These are phyloP conservation scores for Pelargonium cotyledonis DNA, from an alignment of 441 rosid genomes.

Conservation along the genomic window DNA sequence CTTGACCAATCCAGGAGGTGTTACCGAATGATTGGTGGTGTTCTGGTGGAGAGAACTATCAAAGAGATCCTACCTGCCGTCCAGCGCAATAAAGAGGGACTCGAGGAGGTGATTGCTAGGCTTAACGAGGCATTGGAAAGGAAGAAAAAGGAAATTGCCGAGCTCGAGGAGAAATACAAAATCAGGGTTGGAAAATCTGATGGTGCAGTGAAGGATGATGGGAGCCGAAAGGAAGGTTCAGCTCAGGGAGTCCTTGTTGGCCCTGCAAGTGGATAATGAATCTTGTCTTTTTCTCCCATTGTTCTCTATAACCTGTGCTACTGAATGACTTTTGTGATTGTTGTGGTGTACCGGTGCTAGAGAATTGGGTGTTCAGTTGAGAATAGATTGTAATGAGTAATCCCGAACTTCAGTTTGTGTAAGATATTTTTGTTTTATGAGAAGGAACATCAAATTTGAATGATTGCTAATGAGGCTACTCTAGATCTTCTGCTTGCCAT, in stretches of 20 bases:
- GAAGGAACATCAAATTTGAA: no score
- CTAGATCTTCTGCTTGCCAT: no score
- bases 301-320: background rate
- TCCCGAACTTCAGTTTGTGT: background rate
- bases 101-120: slow-evolving; percentile 75
- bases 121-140: slow-evolving; percentile 72
- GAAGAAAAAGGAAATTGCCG: slow-evolving; percentile 73
- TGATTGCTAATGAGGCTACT: no score
- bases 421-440: background rate
- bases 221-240: slow-evolving; percentile 64
- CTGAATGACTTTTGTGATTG: background rate
- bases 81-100: slow-evolving; percentile 81
- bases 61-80: slow-evolving; percentile 89
- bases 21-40: slow-evolving; percentile 90
- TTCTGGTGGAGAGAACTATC: slow-evolving; percentile 86
- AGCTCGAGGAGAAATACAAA: slow-evolving; percentile 74
- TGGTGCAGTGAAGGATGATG: slow-evolving; percentile 45
- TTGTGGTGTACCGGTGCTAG: slow-evolving; percentile 3
- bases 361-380: slow-evolving; percentile 8
- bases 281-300: background rate
- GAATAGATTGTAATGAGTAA: slow-evolving; percentile 8
- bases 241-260: slow-evolving; percentile 98
- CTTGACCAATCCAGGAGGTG: slow-evolving; percentile 75
- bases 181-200: slow-evolving; percentile 73
- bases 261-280: slow-evolving; percentile 48